Evolutionary conservation across 2,329 filamentous ascomycete species (phyloP), one percentile per base, ranked within the genome.

Genomic region (Lachnellula subtilissima): DNA sequence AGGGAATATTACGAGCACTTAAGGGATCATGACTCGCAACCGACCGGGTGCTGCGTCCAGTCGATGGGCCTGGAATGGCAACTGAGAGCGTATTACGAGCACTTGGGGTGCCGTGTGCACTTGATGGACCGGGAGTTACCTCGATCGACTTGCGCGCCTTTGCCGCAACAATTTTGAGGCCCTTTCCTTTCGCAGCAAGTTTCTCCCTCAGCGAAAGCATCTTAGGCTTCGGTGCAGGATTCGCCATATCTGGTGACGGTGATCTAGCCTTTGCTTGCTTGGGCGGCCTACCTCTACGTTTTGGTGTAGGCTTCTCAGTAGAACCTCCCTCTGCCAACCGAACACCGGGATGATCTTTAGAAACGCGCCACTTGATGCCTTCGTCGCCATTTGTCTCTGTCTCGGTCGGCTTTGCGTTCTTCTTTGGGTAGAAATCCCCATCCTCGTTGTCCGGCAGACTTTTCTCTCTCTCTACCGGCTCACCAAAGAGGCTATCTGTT

Each of bases 191-290:
- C n/a, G 67, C 47, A 42, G 65, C 62, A 39, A 68, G 59, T 53
- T 61, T 69, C 52, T 69, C 67, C 45, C 60, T 64, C 37, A 69
- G 49, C 4, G 66, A 68, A 36, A 68, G 57, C 23, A 66, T 50
- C 32, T 61, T 63, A 22, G 42, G 47, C 11, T 35, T 17, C 48
- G 45, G 47, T 22, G 52, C 17, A 25, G 45, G 23, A 32, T 32
- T 4, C 15, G 47, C 36, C 2, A 35, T 35, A 46, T 52, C 48
- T 46, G 47, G 39, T 28, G 52, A 43, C 15, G 50, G 55, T 39
- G 55, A 47, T 39, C 15, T 46, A 43, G 53, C 48, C 15, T n/a
- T 23, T 15, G 37, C 48, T 17, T 57, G 59, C 49, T 64, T 68
- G 7, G 58, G 62, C 2, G 64, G 65, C 59, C 64, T 55, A 22